Conservation (phyloP, 371 early-diverging fungal genomes). For the Mucor saturninus region DNA sequence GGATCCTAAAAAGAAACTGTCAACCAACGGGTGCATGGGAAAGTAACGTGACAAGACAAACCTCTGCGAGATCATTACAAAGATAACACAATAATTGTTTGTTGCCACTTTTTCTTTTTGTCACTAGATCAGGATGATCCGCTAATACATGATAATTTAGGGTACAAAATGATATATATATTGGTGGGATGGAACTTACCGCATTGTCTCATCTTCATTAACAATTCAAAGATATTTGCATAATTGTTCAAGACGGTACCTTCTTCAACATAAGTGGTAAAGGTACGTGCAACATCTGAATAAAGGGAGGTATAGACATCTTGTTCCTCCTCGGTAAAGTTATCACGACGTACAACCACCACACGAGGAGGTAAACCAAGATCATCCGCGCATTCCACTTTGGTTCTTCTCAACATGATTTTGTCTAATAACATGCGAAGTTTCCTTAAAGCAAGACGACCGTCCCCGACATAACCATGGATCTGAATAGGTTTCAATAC, state of each 20-base stretch:
- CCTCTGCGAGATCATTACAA: conserved; percentile 80
- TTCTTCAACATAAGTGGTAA: conserved; percentile 84
- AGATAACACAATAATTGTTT: conserved; percentile 82
- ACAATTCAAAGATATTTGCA: conserved; percentile 87
- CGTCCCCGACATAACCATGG: conserved; percentile 70
- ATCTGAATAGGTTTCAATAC: conserved; percentile 93
- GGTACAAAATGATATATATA: no score
- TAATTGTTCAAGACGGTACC: conserved; percentile 94
- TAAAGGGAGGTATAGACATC: conserved; percentile 92
- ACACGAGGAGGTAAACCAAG: conserved; percentile 91
- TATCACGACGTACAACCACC: conserved; percentile 79
- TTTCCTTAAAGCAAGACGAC: conserved; percentile 77
- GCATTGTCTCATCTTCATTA: conserved; percentile 73
- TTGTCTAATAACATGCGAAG: conserved; percentile 79
- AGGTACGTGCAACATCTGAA: conserved; percentile 76
- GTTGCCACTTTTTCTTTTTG: conserved; percentile 54
- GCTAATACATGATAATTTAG: conserved; percentile 50
- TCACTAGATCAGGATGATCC: conserved; percentile 90
- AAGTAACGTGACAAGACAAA: conserved; percentile 9
- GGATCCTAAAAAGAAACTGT: conserved; percentile 65
- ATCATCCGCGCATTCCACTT: conserved; percentile 89
- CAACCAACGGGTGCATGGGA: background rate
- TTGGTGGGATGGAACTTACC: conserved; percentile 37
- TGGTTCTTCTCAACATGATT: conserved; percentile 95
- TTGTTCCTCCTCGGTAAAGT: conserved; percentile 92